Percentiles rank a stretch among this genome's conserved stretches.
These are phyloP conservation scores for Lactifluus volemus DNA, from an alignment of 768 basidiomycete genomes.

Conservation along the genomic window DNA sequence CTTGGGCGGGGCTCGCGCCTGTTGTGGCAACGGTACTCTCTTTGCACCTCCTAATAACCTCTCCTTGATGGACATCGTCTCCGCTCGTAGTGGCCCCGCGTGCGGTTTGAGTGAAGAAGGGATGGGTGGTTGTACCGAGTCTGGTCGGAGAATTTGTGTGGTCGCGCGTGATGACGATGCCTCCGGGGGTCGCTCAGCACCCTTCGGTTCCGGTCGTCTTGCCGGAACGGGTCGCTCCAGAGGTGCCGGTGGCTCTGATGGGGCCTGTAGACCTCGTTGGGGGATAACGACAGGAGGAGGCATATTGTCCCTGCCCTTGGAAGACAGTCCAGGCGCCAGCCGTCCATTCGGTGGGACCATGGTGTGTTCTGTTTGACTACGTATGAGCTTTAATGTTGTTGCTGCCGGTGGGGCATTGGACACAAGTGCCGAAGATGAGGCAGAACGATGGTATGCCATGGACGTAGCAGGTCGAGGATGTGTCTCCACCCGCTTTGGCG, in stretches of 20 bases:
- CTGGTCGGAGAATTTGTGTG: conserved; percentile 11
- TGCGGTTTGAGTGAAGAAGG: not conserved
- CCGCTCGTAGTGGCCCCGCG: conserved; percentile 1
- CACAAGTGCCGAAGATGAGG: conserved; percentile 5
- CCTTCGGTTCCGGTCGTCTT: not conserved
- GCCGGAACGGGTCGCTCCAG: not conserved
- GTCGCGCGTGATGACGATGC: not conserved
- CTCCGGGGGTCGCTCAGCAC: not conserved
- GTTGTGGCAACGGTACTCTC: conserved; percentile 6
- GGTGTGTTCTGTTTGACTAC: conserved; percentile 3
- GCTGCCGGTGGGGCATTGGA: not conserved
- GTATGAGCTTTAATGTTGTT: not conserved
- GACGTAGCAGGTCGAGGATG: conserved; percentile 16
- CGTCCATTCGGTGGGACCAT: not conserved
- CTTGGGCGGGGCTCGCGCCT: not conserved
- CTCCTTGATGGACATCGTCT: conserved; percentile 10
- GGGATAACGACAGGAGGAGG: conserved; percentile 12
- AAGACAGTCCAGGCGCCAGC: not conserved
- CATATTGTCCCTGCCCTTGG: conserved; percentile 7
- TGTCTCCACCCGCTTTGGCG: not conserved
- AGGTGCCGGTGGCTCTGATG: not conserved
- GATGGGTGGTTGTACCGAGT: not conserved
- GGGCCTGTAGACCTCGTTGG: not conserved
- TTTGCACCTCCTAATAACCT: conserved; percentile 9
- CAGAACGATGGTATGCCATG: conserved; percentile 7